Evolutionary conservation across 2,329 filamentous ascomycete species (phyloP).

Genomic region (Pseudocercospora ulei): DNA sequence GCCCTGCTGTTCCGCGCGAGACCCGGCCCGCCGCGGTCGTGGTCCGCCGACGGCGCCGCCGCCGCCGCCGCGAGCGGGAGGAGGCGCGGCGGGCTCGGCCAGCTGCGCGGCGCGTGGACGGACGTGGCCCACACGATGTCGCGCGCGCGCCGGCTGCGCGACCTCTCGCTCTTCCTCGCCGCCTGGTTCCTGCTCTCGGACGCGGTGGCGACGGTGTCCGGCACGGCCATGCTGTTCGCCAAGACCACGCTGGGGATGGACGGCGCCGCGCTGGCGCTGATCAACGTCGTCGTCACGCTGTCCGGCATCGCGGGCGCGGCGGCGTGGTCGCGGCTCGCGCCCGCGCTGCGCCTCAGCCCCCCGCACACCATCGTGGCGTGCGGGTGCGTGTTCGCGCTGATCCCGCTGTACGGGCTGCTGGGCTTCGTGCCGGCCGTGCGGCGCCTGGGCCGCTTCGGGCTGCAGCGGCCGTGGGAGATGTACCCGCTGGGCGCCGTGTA

Average conservation of each 20-base stretch:
- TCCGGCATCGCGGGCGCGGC: slow-evolving; percentile 81
- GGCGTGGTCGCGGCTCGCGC: slow-evolving; percentile 72
- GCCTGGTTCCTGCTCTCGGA: slow-evolving; percentile 95
- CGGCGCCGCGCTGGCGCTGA: slow-evolving; percentile 75
- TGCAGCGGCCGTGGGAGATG: slow-evolving; percentile 97
- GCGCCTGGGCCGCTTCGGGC: slow-evolving; percentile 62
- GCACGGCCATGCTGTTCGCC: slow-evolving; percentile 88
- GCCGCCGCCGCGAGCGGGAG: too few relatives aligned
- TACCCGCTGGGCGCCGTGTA: slow-evolving; percentile 84
- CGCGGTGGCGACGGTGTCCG: slow-evolving; percentile 85
- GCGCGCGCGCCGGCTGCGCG: slow-evolving; percentile 60
- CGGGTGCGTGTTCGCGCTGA: slow-evolving; percentile 80
- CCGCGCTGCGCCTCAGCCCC: slow-evolving; percentile 58
- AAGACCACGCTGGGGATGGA: slow-evolving; percentile 89
- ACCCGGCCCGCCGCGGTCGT: slow-evolving; percentile 66
- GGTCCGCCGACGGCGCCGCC: too few relatives aligned
- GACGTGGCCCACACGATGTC: slow-evolving; percentile 71
- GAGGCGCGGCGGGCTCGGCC: slow-evolving; percentile 52
- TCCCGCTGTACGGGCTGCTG: slow-evolving; percentile 80
- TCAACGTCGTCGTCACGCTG: slow-evolving; percentile 83
- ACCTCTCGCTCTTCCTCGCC: slow-evolving; percentile 67
- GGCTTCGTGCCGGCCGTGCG: slow-evolving; percentile 76
- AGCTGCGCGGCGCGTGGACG: slow-evolving; percentile 75
- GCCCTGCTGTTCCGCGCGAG: slow-evolving; percentile 79
- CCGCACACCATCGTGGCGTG: slow-evolving; percentile 88